phyloP scores from a whole-genome alignment of 495 filamentous ascomycete genomes.

The Terfezia boudieri region DNA sequence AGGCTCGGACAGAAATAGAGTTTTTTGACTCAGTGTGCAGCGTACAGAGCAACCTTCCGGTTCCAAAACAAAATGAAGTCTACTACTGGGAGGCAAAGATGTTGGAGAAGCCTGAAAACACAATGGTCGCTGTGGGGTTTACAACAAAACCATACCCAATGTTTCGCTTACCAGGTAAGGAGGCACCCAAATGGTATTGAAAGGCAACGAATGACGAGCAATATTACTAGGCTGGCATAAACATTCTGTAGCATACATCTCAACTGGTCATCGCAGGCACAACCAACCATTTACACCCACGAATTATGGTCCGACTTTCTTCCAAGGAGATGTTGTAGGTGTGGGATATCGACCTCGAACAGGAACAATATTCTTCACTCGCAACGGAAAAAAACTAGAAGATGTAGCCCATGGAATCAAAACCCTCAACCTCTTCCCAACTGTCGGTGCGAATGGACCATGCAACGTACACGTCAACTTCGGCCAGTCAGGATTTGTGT shows the following conservation, averaged over 20 bases:
- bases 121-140: conserved; percentile 70
- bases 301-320: conserved; percentile 56
- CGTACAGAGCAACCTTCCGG: conserved; percentile 86
- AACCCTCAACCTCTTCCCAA: conserved; percentile 88
- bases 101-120: conserved; percentile 83
- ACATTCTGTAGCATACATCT: conserved; percentile 72
- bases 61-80: conserved; percentile 96
- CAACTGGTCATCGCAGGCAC: conserved; percentile 60
- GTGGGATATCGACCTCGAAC: conserved; percentile 88
- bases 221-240: conserved; percentile 56
- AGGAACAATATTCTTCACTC: conserved; percentile 90
- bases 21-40: conserved; percentile 97
- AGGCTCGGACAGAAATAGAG: conserved; percentile 87
- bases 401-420: conserved; percentile 87
- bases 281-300: conserved; percentile 74
- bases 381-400: conserved; percentile 91
- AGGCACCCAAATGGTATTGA: not conserved
- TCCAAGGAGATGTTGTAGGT: conserved; percentile 88
- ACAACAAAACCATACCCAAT: conserved; percentile 91
- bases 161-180: conserved; percentile 72
- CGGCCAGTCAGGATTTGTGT: conserved; percentile 90
- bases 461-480: conserved; percentile 91
- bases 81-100: conserved; percentile 99
- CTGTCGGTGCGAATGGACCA: conserved; percentile 81
- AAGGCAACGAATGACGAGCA: not conserved